Base-by-base conservation (phyloP, 345 rosid genomes). In the Physaria fendleri region DNA sequence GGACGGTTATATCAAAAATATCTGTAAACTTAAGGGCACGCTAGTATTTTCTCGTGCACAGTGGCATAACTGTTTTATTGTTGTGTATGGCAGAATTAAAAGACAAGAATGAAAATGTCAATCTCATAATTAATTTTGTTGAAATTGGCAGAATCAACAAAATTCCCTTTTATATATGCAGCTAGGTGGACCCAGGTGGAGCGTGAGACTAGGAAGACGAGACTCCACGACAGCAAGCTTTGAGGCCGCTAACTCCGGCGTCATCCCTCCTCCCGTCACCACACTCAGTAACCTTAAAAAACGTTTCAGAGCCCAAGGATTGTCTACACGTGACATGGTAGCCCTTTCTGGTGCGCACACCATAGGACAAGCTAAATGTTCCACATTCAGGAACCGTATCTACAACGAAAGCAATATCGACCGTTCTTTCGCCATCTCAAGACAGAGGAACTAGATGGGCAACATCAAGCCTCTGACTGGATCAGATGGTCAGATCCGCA, bases 271-370 rank as follows among this genome's bases (percentile, higher is more conserved):
- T 59, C 84, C 89, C 0, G 35, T 52, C 5, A 61, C 80, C 8
- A 75, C 70, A 8, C 85, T 89, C 1, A 66, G 20, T 22, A 72
- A 77, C 17, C 97, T 90, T 59, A 75, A 83, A 56, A 60, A 51
- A 4, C 70, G 84, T 30, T 90, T 90, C 55, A 44, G 23, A 35
- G 77, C 65, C 1, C 74, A 53, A 18, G 97, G 97, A 11, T 77
- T 90, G 53, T 80, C 90, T 29, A 52, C 70, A 54, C 83, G 70
- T 61, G 97, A 90, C 75, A 77, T 90, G 90, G 95, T 90, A 44
- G 95, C 82, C 2, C 76, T 87, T 45, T 83, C 95, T 6, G 97
- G 97, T 79, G 74, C 80, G 0, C 87, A 82, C 65, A 82, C 85
- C 8, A 73, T 81, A 13, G 87, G 87, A 16, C 69, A 68, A 50